These are phyloP conservation scores for Bolboschoenus planiculmis DNA, from an alignment of 176 grass and related monocot species.

Conservation along the genomic window DNA sequence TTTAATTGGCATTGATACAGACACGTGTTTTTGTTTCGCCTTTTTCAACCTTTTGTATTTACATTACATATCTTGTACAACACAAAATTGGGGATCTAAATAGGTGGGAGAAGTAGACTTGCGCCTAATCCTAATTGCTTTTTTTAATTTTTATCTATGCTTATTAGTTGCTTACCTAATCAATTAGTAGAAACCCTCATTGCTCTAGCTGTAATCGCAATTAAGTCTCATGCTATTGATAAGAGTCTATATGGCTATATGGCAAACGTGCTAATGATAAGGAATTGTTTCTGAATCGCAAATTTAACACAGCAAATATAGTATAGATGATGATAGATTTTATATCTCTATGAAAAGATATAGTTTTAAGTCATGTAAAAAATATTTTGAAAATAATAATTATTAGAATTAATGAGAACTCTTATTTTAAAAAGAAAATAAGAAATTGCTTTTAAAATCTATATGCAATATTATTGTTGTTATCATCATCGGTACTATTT, in stretches of 20 bases:
- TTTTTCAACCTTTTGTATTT: constrained; percentile 14
- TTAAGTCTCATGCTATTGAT: background rate
- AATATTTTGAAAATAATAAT: too few relatives aligned
- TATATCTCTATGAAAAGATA: too few relatives aligned
- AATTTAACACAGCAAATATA: too few relatives aligned
- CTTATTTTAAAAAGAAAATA: too few relatives aligned
- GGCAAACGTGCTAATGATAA: background rate
- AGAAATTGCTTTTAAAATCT: too few relatives aligned
- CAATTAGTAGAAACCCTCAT: background rate
- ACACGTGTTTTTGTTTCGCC: constrained; percentile 17
- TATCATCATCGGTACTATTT: too few relatives aligned
- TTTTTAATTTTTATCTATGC: background rate
- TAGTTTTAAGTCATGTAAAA: too few relatives aligned
- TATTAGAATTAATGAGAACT: too few relatives aligned
- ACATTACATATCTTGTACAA: constrained; percentile 3
- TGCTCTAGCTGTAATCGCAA: background rate
- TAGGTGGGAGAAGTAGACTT: background rate
- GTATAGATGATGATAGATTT: too few relatives aligned
- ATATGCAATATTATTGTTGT: too few relatives aligned
- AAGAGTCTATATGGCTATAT: background rate
- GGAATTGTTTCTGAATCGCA: background rate
- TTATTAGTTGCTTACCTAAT: background rate
- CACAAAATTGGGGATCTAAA: constrained; percentile 1
- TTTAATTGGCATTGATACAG: constrained; percentile 12
- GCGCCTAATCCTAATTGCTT: background rate